Evolutionary conservation across 106 monocot species (phyloP), one percentile per base, ranked within the genome.

Genomic region (Xerophyta viscosa): DNA sequence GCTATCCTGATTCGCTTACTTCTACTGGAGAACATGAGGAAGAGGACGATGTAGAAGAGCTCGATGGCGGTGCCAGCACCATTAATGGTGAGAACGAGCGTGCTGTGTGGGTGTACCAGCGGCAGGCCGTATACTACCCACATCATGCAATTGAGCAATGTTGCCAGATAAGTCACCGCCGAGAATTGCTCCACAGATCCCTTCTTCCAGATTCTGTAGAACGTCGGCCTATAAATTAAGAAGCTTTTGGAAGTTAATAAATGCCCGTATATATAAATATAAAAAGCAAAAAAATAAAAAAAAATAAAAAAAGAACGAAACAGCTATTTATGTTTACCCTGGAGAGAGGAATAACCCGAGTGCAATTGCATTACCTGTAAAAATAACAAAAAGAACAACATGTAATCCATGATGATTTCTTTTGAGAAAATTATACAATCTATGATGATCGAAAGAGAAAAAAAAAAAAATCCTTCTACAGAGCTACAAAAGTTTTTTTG

Each of bases 91-190:
- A 75, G 24, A 27, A 81, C 71, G 1, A 81, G 65, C 23, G 45
- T 63, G 80, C 75, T 81, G 42, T 75, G 66, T 1, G 75, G 75
- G 67, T 72, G 65, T 20, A 72, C 72, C 5, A 67, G 3, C 13
- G 80, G 80, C 12, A 81, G 57, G 2, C 75, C 80, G 29, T 81
- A 81, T 9, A 81, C 46, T 12, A 71, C 33, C 80, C 80, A 81
- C 2, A 81, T 20, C 70, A 75, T 46, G 63, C 80, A 81, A 66
- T 81, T 81, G 29, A 81, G 58, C 3, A 81, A 75, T 0, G 71
- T 67, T 7, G 75, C 75, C 2, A 81, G 41, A 71, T 81, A 81
- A 1, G 78, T 72, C 9, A 50, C 54, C 0, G 73, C 9, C 0
- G 68, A 72, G 56, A 72, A 79, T 41, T 73, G 60, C 64, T 72